Evolutionary conservation across 768 basidiomycete species (phyloP).

Genomic region (Clathrus columnatus): DNA sequence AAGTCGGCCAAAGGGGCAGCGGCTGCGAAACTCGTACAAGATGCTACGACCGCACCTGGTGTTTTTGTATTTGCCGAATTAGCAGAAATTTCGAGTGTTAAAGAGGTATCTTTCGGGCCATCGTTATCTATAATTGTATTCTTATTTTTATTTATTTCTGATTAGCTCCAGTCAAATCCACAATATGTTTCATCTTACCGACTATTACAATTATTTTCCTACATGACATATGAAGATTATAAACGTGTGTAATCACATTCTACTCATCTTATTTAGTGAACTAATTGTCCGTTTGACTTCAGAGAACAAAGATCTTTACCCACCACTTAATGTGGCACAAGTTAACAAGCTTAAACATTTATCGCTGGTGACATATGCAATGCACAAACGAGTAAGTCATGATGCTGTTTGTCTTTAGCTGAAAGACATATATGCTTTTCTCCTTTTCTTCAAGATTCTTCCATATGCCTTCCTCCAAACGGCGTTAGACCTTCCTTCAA

Average conservation of each 20-base stretch:
- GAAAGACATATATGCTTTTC: background rate
- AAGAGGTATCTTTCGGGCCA: slow-evolving; percentile 57
- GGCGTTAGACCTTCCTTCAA: slow-evolving; percentile 62
- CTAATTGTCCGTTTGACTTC: slow-evolving; percentile 8
- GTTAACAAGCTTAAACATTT: slow-evolving; percentile 87
- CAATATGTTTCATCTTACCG: slow-evolving; percentile 52
- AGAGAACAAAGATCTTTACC: slow-evolving; percentile 63
- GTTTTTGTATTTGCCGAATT: slow-evolving; percentile 91
- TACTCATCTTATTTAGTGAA: background rate
- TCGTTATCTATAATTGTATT: slow-evolving; percentile 2
- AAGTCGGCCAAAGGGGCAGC: slow-evolving; percentile 89
- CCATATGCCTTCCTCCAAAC: slow-evolving; percentile 68
- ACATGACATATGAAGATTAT: slow-evolving; percentile 81
- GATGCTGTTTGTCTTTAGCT: slow-evolving; percentile 1
- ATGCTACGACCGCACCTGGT: slow-evolving; percentile 82
- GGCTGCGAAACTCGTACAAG: slow-evolving; percentile 79
- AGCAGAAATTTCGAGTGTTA: slow-evolving; percentile 71
- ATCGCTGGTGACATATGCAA: slow-evolving; percentile 78
- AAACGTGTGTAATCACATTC: slow-evolving; percentile 39
- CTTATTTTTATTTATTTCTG: background rate
- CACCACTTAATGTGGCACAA: slow-evolving; percentile 63
- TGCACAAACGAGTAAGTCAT: slow-evolving; percentile 59
- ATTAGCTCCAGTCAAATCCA: slow-evolving; percentile 30
- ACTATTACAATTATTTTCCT: slow-evolving; percentile 82
- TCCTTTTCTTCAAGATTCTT: slow-evolving; percentile 47